Conservation (phyloP, 257 asterid species). For the Jaltomata sinuosa region DNA sequence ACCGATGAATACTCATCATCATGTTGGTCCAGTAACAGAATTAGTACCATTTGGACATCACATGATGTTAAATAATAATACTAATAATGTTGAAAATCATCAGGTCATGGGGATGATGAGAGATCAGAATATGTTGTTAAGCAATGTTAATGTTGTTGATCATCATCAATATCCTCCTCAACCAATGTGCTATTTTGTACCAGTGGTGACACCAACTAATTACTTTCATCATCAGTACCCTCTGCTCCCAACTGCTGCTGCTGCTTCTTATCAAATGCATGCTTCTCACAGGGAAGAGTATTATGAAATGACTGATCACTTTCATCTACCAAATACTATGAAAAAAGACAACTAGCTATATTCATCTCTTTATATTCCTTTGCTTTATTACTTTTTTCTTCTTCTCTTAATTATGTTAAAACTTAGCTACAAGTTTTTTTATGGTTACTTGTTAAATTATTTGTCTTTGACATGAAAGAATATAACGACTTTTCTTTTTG, state of each 20-base stretch:
- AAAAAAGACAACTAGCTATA: neutral
- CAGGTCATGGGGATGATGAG: neutral
- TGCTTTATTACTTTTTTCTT: neutral
- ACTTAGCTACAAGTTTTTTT: neutral
- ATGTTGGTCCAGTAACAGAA: neutral
- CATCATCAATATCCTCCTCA: neutral
- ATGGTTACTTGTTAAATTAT: neutral
- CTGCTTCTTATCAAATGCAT: neutral
- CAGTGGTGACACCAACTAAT: neutral
- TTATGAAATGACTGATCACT: neutral
- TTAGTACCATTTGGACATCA: neutral
- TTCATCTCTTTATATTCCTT: neutral
- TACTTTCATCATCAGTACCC: neutral
- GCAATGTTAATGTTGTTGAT: neutral
- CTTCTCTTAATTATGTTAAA: neutral
- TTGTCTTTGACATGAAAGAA: neutral
- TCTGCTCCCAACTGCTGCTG: neutral
- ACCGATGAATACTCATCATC: neutral
- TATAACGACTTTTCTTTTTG: neutral
- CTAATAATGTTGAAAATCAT: neutral
- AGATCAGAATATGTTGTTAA: neutral
- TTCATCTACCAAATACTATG: neutral
- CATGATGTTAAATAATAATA: neutral
- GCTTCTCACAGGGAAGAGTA: neutral
- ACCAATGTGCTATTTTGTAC: neutral